These are phyloP conservation scores for Penicillium paradoxum DNA, from an alignment of 495 filamentous ascomycete species.

Conservation along the genomic window DNA sequence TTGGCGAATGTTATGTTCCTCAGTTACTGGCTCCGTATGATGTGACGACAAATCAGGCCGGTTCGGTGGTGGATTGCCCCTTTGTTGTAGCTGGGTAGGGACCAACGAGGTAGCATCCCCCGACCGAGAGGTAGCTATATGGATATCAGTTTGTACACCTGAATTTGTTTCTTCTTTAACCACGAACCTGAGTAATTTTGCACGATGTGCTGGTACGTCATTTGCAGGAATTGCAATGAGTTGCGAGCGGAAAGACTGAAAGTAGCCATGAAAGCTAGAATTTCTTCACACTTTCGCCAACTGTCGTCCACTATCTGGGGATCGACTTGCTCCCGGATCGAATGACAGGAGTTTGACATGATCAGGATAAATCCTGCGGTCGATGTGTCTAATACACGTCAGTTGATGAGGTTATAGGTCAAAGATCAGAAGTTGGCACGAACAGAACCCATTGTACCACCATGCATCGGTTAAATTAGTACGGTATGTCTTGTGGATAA, in stretches of 20 bases:
- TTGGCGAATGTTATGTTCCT: background rate
- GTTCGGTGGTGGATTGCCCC: background rate
- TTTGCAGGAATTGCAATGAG: constrained; percentile 30
- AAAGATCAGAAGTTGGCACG: background rate
- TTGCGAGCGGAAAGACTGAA: constrained; percentile 30
- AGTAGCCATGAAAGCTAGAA: constrained; percentile 25
- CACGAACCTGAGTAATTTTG: constrained; percentile 21
- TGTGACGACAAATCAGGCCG: background rate
- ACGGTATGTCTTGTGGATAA: constrained; percentile 34
- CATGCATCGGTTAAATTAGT: constrained; percentile 38
- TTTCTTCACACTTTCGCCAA: constrained; percentile 29
- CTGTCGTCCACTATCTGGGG: constrained; percentile 14
- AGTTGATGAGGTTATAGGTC: background rate
- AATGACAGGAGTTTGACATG: constrained; percentile 30
- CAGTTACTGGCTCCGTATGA: background rate
- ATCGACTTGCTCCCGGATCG: constrained; percentile 23
- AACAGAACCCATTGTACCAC: constrained; percentile 48
- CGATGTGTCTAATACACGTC: constrained; percentile 29
- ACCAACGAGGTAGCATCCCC: background rate
- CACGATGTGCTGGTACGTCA: constrained; percentile 21
- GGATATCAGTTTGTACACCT: too few species aligned
- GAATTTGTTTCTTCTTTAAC: background rate
- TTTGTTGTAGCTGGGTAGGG: constrained; percentile 4
- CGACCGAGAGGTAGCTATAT: background rate
- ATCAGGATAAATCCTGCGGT: constrained; percentile 40